These are phyloP conservation scores for Hymenoscyphus fructigenus DNA, from an alignment of 2,329 filamentous ascomycete species.

Conservation along the genomic window DNA sequence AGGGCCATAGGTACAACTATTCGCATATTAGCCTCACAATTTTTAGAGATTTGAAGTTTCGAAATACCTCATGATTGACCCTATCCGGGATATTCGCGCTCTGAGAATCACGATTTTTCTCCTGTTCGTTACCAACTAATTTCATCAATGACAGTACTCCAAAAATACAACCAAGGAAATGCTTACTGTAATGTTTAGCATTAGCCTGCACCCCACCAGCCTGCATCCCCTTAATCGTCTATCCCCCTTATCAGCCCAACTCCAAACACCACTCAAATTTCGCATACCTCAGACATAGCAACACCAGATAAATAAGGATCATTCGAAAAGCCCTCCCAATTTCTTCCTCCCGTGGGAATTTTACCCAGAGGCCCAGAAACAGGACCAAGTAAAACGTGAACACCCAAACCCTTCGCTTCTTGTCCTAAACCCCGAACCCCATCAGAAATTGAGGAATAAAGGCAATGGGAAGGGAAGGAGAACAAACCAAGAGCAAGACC, in stretches of 20 bases:
- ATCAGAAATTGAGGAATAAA: too few species aligned
- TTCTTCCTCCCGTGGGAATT: constrained; percentile 65
- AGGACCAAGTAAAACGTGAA: constrained; percentile 75
- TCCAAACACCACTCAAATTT: not conserved
- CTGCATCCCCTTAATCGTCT: constrained; percentile 61
- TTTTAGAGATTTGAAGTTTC: constrained; percentile 17
- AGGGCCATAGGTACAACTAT: constrained; percentile 47
- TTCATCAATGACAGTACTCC: too few species aligned
- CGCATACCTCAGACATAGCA: constrained; percentile 50
- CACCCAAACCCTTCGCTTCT: constrained; percentile 68
- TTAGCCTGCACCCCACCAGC: constrained; percentile 50
- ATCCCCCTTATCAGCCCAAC: constrained; percentile 26
- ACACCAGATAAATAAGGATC: constrained; percentile 74
- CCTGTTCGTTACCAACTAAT: constrained; percentile 67
- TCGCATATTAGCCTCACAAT: not conserved
- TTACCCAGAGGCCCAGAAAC: constrained; percentile 74
- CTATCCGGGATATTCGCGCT: constrained; percentile 62
- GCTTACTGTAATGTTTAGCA: constrained; percentile 56
- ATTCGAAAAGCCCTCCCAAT: constrained; percentile 80
- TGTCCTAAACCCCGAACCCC: constrained; percentile 48
- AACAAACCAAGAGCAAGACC: constrained; percentile 63
- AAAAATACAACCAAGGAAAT: too few species aligned
- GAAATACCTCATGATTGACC: constrained; percentile 64
- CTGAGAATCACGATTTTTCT: constrained; percentile 54
- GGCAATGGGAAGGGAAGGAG: not conserved